A percentile compares a stretch with the other conserved stretches of the same genome.
These are phyloP conservation scores for Fusarium verrucosum DNA, from an alignment of 2,329 filamentous ascomycete genomes.

Conservation along the genomic window DNA sequence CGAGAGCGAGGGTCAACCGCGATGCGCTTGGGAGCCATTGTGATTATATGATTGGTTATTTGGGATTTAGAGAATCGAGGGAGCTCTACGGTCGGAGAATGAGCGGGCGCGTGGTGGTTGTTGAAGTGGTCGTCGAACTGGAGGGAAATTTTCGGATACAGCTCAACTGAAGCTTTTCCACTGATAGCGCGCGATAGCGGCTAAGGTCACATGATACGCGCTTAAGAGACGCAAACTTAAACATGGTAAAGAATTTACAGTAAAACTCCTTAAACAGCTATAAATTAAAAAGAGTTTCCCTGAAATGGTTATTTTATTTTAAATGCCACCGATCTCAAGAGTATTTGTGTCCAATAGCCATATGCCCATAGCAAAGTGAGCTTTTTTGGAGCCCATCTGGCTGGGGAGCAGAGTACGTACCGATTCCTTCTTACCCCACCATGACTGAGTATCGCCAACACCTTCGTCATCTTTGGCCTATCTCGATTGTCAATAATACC, in stretches of 20 bases:
- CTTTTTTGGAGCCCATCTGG: neutral
- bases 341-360: neutral
- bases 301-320: neutral
- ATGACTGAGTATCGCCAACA: constrained; percentile 29
- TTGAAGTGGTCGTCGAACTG: constrained; percentile 17
- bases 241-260: neutral
- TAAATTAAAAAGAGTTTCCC: neutral
- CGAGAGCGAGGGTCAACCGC: constrained; percentile 56
- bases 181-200: constrained; percentile 24
- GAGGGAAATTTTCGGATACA: constrained; percentile 40
- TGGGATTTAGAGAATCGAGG: neutral
- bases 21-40: constrained; percentile 72
- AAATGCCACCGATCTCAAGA: neutral
- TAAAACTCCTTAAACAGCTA: neutral
- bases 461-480: constrained; percentile 18
- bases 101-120: constrained; percentile 4
- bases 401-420: neutral
- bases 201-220: constrained; percentile 43
- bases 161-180: constrained; percentile 32
- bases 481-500: neutral
- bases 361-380: neutral
- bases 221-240: neutral
- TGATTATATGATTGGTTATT: constrained; percentile 27
- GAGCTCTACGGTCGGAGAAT: constrained; percentile 16
- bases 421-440: constrained; percentile 20